These are phyloP conservation scores for Afroboletus lepidellus DNA, from an alignment of 1,284 basidiomycete species.

Conservation along the genomic window DNA sequence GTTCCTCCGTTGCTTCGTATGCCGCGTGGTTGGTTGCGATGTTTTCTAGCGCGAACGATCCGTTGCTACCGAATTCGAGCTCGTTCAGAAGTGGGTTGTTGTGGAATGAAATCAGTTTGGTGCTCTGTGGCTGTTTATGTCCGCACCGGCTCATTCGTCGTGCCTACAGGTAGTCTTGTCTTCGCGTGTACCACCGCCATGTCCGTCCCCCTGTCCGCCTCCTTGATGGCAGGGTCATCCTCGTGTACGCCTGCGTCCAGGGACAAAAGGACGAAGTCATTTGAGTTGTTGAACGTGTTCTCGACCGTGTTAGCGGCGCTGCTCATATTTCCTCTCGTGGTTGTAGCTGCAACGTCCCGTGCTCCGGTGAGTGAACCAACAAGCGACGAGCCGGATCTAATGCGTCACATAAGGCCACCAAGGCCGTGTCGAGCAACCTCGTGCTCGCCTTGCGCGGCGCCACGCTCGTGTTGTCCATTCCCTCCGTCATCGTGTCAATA, in stretches of 20 bases:
- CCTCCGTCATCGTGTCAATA: conserved; percentile 55
- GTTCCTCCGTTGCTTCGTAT: conserved; percentile 56
- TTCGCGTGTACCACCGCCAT: conserved; percentile 65
- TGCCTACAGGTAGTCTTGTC: conserved; percentile 41
- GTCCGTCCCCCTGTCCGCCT: conserved; percentile 62
- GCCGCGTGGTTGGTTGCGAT: conserved; percentile 55
- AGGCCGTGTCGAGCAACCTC: conserved; percentile 30
- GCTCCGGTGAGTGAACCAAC: conserved; percentile 36
- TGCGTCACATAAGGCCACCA: conserved; percentile 24
- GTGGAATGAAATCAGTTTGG: conserved; percentile 64
- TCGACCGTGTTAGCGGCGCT: conserved; percentile 49
- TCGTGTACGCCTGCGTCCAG: conserved; percentile 41
- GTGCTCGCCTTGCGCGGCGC: conserved; percentile 47
- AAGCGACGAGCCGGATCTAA: conserved; percentile 5
- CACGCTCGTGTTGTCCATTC: conserved; percentile 57
- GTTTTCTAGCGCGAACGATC: conserved; percentile 44
- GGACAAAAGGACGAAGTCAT: conserved; percentile 51
- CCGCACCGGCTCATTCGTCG: conserved; percentile 6
- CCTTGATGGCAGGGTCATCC: conserved; percentile 45
- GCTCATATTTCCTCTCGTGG: conserved; percentile 57
- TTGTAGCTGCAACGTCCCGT: conserved; percentile 48
- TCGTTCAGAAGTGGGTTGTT: conserved; percentile 47
- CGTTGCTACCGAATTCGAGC: conserved; percentile 35
- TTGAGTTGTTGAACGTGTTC: conserved; percentile 53
- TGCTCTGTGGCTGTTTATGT: conserved; percentile 15